phyloP scores from a whole-genome alignment of 169 alveolate genomes.

The Cryptosporidium xiaoi region DNA sequence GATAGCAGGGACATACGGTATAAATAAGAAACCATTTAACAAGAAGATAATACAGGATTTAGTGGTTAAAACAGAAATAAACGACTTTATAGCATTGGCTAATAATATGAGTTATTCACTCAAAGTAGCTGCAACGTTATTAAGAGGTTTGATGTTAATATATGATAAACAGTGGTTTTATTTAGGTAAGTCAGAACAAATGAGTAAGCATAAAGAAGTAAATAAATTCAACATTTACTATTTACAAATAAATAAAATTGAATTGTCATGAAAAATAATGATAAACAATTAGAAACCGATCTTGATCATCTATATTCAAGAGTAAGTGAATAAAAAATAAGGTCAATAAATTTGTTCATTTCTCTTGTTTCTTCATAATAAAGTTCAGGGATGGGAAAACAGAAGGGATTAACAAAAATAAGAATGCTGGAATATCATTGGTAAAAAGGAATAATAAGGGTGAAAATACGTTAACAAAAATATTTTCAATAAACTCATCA shows the following conservation, averaged over 20 bases:
- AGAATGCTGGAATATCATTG: neutral
- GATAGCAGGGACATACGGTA: constrained; percentile 69
- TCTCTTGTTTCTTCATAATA: neutral
- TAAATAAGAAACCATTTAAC: constrained; percentile 39
- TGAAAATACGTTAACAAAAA: neutral
- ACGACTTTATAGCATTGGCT: constrained; percentile 19
- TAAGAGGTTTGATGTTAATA: constrained; percentile 44
- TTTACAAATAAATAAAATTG: neutral
- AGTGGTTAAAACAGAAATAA: constrained; percentile 8
- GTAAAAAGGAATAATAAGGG: constrained; percentile 21
- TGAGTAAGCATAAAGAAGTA: too few species aligned
- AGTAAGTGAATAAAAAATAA: constrained; percentile 13
- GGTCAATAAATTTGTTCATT: neutral
- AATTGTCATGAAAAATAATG: neutral
- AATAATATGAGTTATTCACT: constrained; percentile 48
- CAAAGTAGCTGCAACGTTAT: constrained; percentile 41
- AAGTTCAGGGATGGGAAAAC: constrained; percentile 43
- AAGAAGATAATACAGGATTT: constrained; percentile 54
- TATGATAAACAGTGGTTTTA: constrained; percentile 53
- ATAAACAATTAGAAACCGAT: constrained; percentile 23
- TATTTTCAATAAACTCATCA: constrained; percentile 54
- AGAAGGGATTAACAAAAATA: neutral
- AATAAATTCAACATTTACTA: too few species aligned
- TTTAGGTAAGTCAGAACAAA: constrained; percentile 40
- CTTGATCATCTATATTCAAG: constrained; percentile 17